Evolutionary conservation across 2,329 filamentous ascomycete genomes (phyloP), one percentile per base, ranked within the genome.

Genomic region (Cladosporium sp.): DNA sequence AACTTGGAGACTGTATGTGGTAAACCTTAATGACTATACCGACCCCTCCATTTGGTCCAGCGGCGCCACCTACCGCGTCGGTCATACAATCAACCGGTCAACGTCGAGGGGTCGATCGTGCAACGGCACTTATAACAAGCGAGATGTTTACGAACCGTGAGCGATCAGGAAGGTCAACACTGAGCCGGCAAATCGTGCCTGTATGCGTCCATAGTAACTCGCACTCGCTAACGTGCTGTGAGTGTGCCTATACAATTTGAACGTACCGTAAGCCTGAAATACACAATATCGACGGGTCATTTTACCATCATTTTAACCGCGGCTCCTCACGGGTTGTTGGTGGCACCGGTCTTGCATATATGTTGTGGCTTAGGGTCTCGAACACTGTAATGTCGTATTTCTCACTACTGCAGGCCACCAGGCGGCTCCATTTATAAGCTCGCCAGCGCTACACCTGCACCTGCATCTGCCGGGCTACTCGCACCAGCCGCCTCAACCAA

Each of bases 351-450:
- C 32, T 15, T n/a, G 43, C 36, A 40, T 32, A 19, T 40, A 16
- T 40, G 12, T 18, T 8, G 45, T 48, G 45, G 45, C 45, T 25
- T 30, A 22, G 13, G 45, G 45, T 38, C 45, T 48, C 45, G 45
- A 48, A 25, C 45, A n/a, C 18, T 29, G 13, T 16, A n/a, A 27
- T 30, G 22, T 40, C 18, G 45, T 40, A 32, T 39, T n/a, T 20
- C n/a, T n/a, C 13, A 15, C 32, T 15, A n/a, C 32, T 15, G 13
- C 13, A n/a, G 15, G 15, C 32, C 3, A n/a, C 12, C 32, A 15
- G 15, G 15, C 15, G 13, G 13, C 13, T 16, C 32, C 13, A 7
- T 16, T 35, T n/a, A n/a, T 16, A 35, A 35, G 32, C 32, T 7
- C 15, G 32, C 32, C 13, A n/a, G 32, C 32, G 13, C 32, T 35